Evolutionary conservation across 2,329 filamentous ascomycete species (phyloP).

Genomic region (Incumbomyces delicatus): DNA sequence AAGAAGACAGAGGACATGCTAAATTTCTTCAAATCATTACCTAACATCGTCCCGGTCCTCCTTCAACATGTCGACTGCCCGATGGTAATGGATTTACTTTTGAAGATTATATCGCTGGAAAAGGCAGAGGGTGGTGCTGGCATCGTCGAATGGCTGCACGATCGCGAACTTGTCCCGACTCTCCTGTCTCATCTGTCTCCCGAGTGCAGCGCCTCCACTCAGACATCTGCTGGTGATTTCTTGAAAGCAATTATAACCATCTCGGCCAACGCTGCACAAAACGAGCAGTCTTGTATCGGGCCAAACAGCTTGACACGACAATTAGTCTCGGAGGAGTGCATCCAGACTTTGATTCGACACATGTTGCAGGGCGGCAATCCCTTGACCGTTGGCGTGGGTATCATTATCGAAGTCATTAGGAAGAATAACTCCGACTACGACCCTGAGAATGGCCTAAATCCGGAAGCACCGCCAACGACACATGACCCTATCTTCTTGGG

Average conservation of each 20-base stretch:
- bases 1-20: conserved; percentile 98
- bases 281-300: conserved; percentile 97
- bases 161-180: conserved; percentile 75
- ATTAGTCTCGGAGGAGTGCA: conserved; percentile 75
- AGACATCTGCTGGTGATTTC: conserved; percentile 94
- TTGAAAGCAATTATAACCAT: conserved; percentile 98
- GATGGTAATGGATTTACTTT: conserved; percentile 92
- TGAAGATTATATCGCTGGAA: conserved; percentile 95
- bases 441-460: conserved; percentile 74
- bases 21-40: conserved; percentile 72
- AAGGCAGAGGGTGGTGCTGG: conserved; percentile 84
- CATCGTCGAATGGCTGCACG: conserved; percentile 93
- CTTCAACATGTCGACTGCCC: conserved; percentile 92
- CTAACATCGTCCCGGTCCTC: conserved; percentile 73
- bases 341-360: conserved; percentile 73
- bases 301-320: conserved; percentile 94
- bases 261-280: conserved; percentile 93
- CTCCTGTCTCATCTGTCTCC: conserved; percentile 79
- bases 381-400: conserved; percentile 89
- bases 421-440: conserved; percentile 99
- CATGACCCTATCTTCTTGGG: conserved; percentile 94
- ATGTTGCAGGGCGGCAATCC: conserved; percentile 94
- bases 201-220: conserved; percentile 76
- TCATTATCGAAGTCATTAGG: conserved; percentile 94
- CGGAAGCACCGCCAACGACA: conserved; percentile 67